Evolutionary conservation across 2,329 filamentous ascomycete species (phyloP).

Genomic region (Atkinsonella hypoxylon): DNA sequence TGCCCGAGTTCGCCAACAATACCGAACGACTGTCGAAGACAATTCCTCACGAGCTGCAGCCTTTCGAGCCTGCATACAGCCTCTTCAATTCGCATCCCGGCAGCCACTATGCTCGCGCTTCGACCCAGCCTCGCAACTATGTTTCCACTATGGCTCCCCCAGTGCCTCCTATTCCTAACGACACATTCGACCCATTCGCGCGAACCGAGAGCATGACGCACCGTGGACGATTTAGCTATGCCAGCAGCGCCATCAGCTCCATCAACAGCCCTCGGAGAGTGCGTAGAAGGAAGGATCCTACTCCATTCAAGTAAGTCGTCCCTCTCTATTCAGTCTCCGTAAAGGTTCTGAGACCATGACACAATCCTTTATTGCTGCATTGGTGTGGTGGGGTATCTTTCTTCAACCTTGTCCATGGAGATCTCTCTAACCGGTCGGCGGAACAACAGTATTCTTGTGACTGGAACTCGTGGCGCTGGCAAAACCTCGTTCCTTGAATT

Average conservation of each 20-base stretch:
- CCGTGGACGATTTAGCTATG: constrained; percentile 91
- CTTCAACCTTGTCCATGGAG: neutral
- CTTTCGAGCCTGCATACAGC: constrained; percentile 47
- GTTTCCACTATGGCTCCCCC: constrained; percentile 33
- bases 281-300: constrained; percentile 90
- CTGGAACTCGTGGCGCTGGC: constrained; percentile 77
- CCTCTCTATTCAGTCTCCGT: neutral
- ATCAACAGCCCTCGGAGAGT: constrained; percentile 89
- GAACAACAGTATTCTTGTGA: constrained; percentile 63
- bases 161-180: constrained; percentile 47
- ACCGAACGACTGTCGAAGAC: constrained; percentile 33
- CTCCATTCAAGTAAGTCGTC: constrained; percentile 87
- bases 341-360: neutral
- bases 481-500: constrained; percentile 98
- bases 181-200: constrained; percentile 63
- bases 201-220: constrained; percentile 92
- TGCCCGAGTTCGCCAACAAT: constrained; percentile 40
- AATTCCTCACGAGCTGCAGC: constrained; percentile 41
- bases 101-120: constrained; percentile 2
- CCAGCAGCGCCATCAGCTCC: constrained; percentile 79
- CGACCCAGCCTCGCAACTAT: constrained; percentile 31
- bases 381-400: neutral
- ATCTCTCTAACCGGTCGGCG: constrained; percentile 4
- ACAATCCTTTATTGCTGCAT: neutral
- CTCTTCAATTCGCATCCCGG: constrained; percentile 32